Percentiles rank a stretch among this genome's conserved stretches.
These are phyloP conservation scores for Ziziphus jujuba DNA, from an alignment of 306 rosid species.

Conservation along the genomic window DNA sequence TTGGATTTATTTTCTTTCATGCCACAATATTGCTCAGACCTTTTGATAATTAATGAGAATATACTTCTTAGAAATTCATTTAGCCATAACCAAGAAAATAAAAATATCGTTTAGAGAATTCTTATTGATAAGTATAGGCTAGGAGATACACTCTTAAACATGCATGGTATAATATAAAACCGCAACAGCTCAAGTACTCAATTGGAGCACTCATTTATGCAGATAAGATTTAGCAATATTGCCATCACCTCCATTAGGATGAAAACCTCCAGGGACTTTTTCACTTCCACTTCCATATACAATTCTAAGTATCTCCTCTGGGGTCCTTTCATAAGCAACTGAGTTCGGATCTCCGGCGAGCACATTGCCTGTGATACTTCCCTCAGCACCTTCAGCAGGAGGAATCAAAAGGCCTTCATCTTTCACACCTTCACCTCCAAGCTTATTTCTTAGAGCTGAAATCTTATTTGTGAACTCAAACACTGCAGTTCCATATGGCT, in stretches of 20 bases:
- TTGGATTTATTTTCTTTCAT: too few relatives aligned
- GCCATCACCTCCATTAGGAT: conserved; percentile 69
- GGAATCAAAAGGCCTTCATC: conserved; percentile 78
- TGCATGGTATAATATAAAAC: too few relatives aligned
- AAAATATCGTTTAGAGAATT: too few relatives aligned
- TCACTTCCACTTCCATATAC: conserved; percentile 61
- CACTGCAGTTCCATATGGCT: conserved; percentile 51
- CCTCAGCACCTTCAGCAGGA: conserved; percentile 42
- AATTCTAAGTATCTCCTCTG: conserved; percentile 68
- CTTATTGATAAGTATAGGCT: too few relatives aligned
- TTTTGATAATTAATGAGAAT: too few relatives aligned
- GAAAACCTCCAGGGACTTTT: conserved; percentile 69
- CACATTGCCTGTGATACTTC: conserved; percentile 41
- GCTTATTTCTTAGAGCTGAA: conserved; percentile 52
- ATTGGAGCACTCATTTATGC: background rate
- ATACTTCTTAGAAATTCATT: too few relatives aligned
- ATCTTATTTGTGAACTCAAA: conserved; percentile 61
- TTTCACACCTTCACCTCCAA: conserved; percentile 55
- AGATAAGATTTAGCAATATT: conserved; percentile 32
- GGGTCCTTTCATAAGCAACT: conserved; percentile 55
- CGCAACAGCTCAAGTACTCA: too few relatives aligned
- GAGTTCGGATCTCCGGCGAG: conserved; percentile 55
- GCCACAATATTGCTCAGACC: too few relatives aligned
- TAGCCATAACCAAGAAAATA: too few relatives aligned
- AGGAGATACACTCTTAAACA: too few relatives aligned